Base-by-base conservation (phyloP, 2,329 filamentous ascomycete genomes). In the Colletotrichum tamarilloi region DNA sequence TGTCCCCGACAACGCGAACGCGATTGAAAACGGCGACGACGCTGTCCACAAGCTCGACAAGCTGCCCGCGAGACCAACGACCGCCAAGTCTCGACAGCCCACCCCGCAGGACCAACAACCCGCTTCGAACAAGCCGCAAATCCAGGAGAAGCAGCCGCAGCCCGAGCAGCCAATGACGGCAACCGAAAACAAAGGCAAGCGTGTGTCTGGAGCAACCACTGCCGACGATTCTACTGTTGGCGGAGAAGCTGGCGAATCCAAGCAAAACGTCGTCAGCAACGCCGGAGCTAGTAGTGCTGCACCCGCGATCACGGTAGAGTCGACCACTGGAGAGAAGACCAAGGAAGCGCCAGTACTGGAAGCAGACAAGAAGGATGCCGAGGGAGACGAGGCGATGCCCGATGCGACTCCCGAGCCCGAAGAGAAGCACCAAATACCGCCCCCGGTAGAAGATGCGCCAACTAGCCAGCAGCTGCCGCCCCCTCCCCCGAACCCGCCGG, bases 371-470 rank as follows among this genome's bases (percentile, higher is more conserved):
- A 85, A 84, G 75, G 82, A 86, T 74, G 81, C 88, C 4, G 90
- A 92, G 76, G 87, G 90, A 30, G 92, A 94, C 80, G 86, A 92
- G 67, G 87, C 91, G 68, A 94, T 94, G 90, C 86, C 87, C 46
- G 92, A 94, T 80, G 87, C 86, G 55, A 87, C 89, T 35, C 86
- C 87, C 55, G 84, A 87, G 72, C 80, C 85, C 46, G 86, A 87
- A 67, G 87, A 90, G 14, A 69, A 67, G 68, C 78, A 62, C 76
- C 78, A 56, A 77, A 90, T 59, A 80, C 83, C 16, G 80, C 85
- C 62, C 81, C 77, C 81, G 38, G 82, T 84, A 32, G 80, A 82
- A 68, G 81, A 85, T 32, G 82, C 84, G 52, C 76, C 82, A 30
- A 59, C 69, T 78, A 46, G 77, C 77, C 59, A 77, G 63, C 58